Conservation (phyloP, 257 asterid genomes). For the Gardenia jasminoides region DNA sequence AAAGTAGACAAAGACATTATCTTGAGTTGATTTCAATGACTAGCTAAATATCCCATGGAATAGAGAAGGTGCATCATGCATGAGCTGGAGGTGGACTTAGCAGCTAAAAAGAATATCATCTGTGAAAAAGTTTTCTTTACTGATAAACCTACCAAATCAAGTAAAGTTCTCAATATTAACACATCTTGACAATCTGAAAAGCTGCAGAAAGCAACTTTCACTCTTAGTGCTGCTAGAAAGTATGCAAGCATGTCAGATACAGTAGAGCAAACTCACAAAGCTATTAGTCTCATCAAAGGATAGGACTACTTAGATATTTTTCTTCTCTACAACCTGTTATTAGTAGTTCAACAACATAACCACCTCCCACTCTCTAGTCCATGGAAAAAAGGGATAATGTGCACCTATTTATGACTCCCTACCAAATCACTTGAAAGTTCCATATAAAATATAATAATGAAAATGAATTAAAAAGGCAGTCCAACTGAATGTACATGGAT, state of each 20-base stretch:
- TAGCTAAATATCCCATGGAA: not conserved
- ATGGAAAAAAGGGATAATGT: not conserved
- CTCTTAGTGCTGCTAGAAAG: not conserved
- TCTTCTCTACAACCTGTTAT: not conserved
- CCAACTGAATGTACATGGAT: not conserved
- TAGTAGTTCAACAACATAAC: not conserved
- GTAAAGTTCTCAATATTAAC: not conserved
- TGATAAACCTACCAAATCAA: not conserved
- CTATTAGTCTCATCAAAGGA: not conserved
- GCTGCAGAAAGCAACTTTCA: not conserved
- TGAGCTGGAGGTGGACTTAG: not conserved
- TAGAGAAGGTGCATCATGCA: not conserved
- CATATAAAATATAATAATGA: not conserved
- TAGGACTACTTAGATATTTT: not conserved
- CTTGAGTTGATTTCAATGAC: not conserved
- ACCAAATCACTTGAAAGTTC: not conserved
- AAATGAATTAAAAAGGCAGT: not conserved
- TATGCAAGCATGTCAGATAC: not conserved
- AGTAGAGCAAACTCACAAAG: not conserved
- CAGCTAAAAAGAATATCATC: not conserved
- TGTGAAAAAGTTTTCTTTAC: not conserved
- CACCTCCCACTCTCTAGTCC: not conserved
- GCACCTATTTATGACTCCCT: not conserved
- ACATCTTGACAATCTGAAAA: not conserved
- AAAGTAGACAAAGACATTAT: not conserved